Evolutionary conservation across 2,329 filamentous ascomycete species (phyloP).

Genomic region (Fusarium concolor): DNA sequence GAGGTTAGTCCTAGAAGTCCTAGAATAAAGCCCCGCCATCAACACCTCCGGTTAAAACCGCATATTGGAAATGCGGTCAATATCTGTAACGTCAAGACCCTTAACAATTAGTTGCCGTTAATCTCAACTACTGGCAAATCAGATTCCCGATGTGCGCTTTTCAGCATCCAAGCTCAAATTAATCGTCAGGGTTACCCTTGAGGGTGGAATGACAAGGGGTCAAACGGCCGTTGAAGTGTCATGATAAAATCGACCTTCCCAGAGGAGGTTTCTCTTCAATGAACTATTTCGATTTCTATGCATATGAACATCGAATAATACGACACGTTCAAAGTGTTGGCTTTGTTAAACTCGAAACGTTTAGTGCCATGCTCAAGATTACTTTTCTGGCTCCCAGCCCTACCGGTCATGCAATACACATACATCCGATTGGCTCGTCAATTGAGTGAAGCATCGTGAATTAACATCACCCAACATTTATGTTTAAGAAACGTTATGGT

Average conservation of each 20-base stretch:
- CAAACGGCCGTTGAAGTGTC: background rate
- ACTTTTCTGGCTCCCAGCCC: constrained; percentile 29
- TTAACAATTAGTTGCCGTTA: constrained; percentile 27
- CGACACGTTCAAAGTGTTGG: background rate
- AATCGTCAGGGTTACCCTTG: constrained; percentile 34
- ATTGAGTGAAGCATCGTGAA: constrained; percentile 10
- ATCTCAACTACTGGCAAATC: constrained; percentile 35
- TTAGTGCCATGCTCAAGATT: constrained; percentile 17
- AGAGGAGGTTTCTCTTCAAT: background rate
- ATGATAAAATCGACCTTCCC: constrained; percentile 2
- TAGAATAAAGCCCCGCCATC: constrained; percentile 16
- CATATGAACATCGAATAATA: background rate
- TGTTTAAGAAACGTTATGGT: background rate
- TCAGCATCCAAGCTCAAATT: constrained; percentile 35
- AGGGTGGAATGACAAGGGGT: constrained; percentile 25
- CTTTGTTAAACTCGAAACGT: constrained; percentile 1
- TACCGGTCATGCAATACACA: constrained; percentile 25
- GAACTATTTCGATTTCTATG: background rate
- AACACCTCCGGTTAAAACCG: constrained; percentile 30
- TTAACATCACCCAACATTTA: background rate
- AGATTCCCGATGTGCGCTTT: background rate
- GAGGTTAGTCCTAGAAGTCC: constrained; percentile 14
- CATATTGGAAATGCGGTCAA: constrained; percentile 20
- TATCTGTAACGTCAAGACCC: constrained; percentile 20
- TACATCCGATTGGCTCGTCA: constrained; percentile 30